Evolutionary conservation across 352 stramenopile species (phyloP).

Genomic region (Peronosclerospora sorghi): DNA sequence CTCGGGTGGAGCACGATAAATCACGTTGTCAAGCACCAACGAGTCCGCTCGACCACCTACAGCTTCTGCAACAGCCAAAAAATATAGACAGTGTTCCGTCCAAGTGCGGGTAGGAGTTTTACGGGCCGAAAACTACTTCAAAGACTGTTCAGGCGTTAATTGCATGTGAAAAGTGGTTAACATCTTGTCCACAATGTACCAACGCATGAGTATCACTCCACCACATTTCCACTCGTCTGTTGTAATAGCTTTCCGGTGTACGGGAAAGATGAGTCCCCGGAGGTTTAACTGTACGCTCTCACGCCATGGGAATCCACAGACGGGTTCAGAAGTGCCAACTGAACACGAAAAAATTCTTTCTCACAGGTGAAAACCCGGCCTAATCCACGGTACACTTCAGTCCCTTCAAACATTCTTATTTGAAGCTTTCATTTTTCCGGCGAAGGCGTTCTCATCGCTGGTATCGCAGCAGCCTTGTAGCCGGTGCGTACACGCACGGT

Average conservation of each 20-base stretch:
- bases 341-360: background rate
- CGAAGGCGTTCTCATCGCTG: background rate
- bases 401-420: background rate
- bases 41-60: background rate
- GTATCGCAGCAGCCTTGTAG: background rate
- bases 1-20: background rate
- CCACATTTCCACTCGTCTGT: constrained; percentile 4
- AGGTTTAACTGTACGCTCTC: constrained; percentile 2
- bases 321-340: background rate
- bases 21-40: background rate
- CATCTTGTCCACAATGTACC: constrained; percentile 3
- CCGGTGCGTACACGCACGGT: no score
- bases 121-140: no score
- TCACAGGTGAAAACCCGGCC: background rate
- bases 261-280: background rate
- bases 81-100: background rate
- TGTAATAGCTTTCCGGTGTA: background rate
- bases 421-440: background rate
- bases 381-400: background rate
- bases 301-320: background rate
- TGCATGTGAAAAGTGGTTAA: background rate
- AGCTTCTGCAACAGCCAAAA: background rate
- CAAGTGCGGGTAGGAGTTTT: background rate
- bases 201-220: background rate
- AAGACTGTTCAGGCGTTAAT: background rate